Conservation (phyloP, 345 rosid species). For the Moricandia moricandioides region DNA sequence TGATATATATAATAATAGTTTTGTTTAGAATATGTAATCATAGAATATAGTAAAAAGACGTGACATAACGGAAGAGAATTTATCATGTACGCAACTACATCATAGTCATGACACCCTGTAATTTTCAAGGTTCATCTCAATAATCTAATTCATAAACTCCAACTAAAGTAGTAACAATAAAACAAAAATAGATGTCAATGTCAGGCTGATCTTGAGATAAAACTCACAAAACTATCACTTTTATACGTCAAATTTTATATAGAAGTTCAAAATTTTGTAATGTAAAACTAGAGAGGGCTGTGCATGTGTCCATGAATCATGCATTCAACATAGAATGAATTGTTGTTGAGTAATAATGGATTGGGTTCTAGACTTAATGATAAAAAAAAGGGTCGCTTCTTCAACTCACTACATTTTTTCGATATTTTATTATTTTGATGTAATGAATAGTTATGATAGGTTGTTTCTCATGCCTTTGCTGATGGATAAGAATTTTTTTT, state of each 20-base stretch:
- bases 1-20: not conserved
- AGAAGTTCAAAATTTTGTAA: not conserved
- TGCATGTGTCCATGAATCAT: not conserved
- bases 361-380: not conserved
- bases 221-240: not conserved
- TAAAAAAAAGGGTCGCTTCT: not conserved
- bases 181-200: not conserved
- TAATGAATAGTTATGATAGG: not conserved
- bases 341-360: not conserved
- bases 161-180: not conserved
- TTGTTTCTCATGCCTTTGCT: not conserved
- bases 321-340: not conserved
- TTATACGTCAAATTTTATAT: not conserved
- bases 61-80: conserved; percentile 16
- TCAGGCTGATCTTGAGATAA: not conserved
- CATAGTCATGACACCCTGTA: not conserved
- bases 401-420: not conserved
- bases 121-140: not conserved
- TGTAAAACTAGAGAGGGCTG: not conserved
- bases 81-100: conserved; percentile 33
- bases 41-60: conserved; percentile 17
- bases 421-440: not conserved
- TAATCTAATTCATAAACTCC: not conserved
- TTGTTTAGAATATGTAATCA: not conserved
- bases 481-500: not conserved